Base-by-base conservation (phyloP, 805 yeast species). In the Starmerella ratchasimensis region DNA sequence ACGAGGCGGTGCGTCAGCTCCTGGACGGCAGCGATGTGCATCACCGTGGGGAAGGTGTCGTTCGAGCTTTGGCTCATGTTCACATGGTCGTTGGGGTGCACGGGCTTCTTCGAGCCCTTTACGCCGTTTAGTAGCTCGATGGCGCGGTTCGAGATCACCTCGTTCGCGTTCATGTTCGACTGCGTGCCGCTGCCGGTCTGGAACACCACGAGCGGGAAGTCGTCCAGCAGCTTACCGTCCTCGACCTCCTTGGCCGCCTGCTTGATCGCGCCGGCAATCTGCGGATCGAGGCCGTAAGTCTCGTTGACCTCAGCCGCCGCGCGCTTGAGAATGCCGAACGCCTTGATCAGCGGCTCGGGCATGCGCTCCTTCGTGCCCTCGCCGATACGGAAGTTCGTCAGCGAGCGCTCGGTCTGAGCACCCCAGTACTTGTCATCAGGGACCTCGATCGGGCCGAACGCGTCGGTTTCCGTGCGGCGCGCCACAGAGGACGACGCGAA, bases 111-210 rank as follows among this genome's bases (percentile, higher is more conserved):
- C 45, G 94, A 77, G 44, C 98, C 98, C 56, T 79, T 64, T 56
- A 68, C 71, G 44, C 97, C 98, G 46, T 96, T 97, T 49, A 90
- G 71, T 37, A 90, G 56, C 66, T 90, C 97, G 61, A 90, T 90
- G 52, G 98, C 98, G 57, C 98, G 77, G 74, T 90, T 90, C 39
- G 95, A 82, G 56, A 90, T 90, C 51, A 90, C 98, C 68, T 90
- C 98, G 62, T 90, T 90, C 57, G 97, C 94, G 63, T 90, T 88
- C 97, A 90, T 90, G 70, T 90, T 90, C 46, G 93, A 78, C 65
- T 90, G 98, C 41, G 98, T 90, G 60, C 98, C 98, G 23, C 94
- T 81, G 43, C 98, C 98, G 43, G 98, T 90, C 68, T 90, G 98
- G 80, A 84, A 90, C 26, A 90, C 96, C 42, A 90, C 98, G 60